These are phyloP conservation scores for Asterochloris sp. DNA, from an alignment of 139 green algal genomes.

Conservation along the genomic window DNA sequence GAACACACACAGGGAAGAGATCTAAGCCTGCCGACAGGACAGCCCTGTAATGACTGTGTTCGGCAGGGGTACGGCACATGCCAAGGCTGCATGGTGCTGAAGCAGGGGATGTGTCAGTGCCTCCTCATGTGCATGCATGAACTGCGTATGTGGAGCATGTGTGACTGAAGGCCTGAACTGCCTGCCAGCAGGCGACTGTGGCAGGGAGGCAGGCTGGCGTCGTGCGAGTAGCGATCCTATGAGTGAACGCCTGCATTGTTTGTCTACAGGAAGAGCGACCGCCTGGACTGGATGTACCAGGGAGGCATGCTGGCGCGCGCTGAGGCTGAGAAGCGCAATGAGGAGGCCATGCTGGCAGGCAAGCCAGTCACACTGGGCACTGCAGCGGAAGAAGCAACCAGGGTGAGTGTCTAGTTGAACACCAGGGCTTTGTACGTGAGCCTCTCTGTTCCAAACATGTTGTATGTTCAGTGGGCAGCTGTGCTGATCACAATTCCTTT, in stretches of 20 bases:
- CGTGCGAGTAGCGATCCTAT: background rate
- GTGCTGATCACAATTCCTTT: background rate
- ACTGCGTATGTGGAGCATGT: no score
- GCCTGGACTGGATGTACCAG: constrained; percentile 97
- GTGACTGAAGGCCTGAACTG: no score
- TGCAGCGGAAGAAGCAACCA: background rate
- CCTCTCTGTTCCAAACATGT: background rate
- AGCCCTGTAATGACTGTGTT: no score
- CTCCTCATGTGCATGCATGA: no score
- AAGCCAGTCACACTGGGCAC: constrained; percentile 43
- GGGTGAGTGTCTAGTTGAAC: background rate
- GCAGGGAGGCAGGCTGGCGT: no score
- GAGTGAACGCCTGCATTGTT: no score
- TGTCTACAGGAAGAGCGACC: constrained; percentile 52
- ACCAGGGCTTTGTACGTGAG: background rate
- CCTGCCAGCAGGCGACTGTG: no score
- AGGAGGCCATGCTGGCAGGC: constrained; percentile 59
- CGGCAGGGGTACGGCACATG: no score
- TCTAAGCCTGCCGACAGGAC: no score
- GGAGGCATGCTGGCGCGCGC: constrained; percentile 69
- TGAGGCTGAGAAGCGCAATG: constrained; percentile 69
- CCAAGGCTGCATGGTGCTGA: no score
- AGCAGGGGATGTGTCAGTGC: no score
- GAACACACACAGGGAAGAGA: no score
- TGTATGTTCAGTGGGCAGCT: background rate